Conservation (phyloP, 192 early-diverging fungal genomes). For the Umbelopsis isabellina region DNA sequence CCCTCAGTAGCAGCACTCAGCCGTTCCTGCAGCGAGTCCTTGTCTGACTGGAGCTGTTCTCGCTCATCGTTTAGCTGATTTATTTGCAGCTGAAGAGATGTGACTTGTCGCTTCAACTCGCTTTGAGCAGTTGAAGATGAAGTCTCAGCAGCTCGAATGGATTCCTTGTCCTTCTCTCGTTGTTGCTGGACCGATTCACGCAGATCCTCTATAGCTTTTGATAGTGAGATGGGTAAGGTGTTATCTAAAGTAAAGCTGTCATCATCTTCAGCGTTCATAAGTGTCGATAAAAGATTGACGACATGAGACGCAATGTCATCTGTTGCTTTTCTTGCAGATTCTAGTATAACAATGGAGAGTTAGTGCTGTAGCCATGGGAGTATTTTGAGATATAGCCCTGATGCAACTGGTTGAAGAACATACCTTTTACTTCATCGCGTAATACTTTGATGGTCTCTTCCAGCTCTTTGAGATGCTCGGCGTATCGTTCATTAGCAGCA, state of each 20-base stretch:
- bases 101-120: conserved; percentile 34
- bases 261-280: not conserved
- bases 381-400: too few species aligned
- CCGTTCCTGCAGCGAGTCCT: conserved; percentile 1
- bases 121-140: not conserved
- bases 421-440: not conserved
- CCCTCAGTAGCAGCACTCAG: conserved; percentile 7
- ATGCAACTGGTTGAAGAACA: too few species aligned
- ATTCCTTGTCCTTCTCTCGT: conserved; percentile 8
- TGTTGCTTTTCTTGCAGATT: conserved; percentile 7
- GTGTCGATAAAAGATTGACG: not conserved
- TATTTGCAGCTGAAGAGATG: conserved; percentile 29
- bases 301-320: not conserved
- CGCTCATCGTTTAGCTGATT: conserved; percentile 57
- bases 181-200: conserved; percentile 16
- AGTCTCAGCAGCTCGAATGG: conserved; percentile 8
- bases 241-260: not conserved
- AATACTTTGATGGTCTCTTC: conserved; percentile 7
- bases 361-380: too few species aligned
- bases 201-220: not conserved
- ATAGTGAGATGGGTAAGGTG: conserved; percentile 2
- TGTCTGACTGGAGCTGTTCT: conserved; percentile 35
- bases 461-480: conserved; percentile 19
- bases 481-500: conserved; percentile 10
- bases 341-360: not conserved